phyloP scores from a whole-genome alignment of 169 alveolate genomes.

The Babesia bovis region DNA sequence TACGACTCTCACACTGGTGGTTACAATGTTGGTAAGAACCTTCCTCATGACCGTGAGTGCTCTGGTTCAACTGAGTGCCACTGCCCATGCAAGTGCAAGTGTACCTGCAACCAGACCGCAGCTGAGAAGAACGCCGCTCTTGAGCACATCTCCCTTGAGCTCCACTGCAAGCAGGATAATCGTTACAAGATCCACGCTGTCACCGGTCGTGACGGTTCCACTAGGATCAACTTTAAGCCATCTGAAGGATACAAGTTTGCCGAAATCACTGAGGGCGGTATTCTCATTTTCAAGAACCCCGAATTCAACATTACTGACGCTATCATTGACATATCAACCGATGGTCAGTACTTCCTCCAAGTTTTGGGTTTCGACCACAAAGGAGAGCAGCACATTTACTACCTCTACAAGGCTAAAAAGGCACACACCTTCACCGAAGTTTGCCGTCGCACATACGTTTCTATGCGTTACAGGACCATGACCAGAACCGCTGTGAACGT shows the following conservation, averaged over 20 bases:
- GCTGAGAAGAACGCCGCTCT: not conserved
- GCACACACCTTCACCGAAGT: slow-evolving; percentile 15
- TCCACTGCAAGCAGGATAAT: slow-evolving; percentile 2
- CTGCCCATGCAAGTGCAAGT: not conserved
- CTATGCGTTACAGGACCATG: slow-evolving; percentile 15
- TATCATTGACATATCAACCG: slow-evolving; percentile 6
- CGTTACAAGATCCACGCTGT: slow-evolving; percentile 16
- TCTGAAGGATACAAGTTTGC: slow-evolving; percentile 19
- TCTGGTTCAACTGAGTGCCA: not conserved
- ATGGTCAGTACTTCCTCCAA: slow-evolving; percentile 32
- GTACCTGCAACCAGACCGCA: not conserved
- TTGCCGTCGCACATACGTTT: slow-evolving; percentile 17
- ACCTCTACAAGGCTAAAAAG: slow-evolving; percentile 30
- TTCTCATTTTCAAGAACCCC: slow-evolving; percentile 1
- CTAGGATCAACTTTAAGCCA: slow-evolving; percentile 8
- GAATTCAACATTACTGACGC: slow-evolving; percentile 14
- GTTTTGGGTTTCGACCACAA: slow-evolving; percentile 5
- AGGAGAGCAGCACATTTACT: slow-evolving; percentile 22
- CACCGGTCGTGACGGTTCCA: not conserved
- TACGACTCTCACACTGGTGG: slow-evolving; percentile 4
- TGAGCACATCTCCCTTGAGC: slow-evolving; percentile 7
- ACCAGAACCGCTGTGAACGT: not conserved
- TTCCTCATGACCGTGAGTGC: not conserved
- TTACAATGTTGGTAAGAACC: not conserved
- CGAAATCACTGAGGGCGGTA: not conserved